Conservation (phyloP, 352 stramenopile species). For the Globisporangium ultimum region DNA sequence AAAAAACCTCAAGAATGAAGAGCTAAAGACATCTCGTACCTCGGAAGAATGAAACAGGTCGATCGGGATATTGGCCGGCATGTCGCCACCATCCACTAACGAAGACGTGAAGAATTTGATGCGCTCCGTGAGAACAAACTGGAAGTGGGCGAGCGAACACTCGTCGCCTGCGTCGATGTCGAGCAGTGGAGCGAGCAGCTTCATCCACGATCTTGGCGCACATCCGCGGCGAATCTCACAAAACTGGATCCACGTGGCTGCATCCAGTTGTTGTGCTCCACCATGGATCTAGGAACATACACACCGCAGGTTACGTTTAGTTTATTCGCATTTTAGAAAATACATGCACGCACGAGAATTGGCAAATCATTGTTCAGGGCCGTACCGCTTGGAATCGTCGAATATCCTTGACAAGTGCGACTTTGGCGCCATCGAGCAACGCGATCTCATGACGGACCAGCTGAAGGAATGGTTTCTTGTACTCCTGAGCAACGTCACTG, state of each 20-base stretch:
- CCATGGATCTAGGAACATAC: constrained; percentile 8
- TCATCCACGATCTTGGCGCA: constrained; percentile 8
- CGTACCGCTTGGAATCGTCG: constrained; percentile 22
- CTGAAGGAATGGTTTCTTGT: constrained; percentile 25
- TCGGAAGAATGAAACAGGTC: constrained; percentile 38
- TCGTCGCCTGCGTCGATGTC: background rate
- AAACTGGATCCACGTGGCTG: constrained; percentile 8
- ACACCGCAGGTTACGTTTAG: background rate
- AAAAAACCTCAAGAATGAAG: background rate
- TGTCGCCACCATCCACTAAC: constrained; percentile 15
- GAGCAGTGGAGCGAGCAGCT: background rate
- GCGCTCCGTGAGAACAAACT: constrained; percentile 26
- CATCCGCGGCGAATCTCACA: background rate
- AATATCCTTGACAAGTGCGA: constrained; percentile 20
- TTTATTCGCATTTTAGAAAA: background rate
- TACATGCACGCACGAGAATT: background rate
- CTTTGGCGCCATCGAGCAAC: constrained; percentile 16
- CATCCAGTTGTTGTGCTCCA: constrained; percentile 7
- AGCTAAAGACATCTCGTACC: constrained; percentile 14
- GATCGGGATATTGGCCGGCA: constrained; percentile 23
- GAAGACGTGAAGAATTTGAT: constrained; percentile 31
- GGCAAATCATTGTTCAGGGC: background rate
- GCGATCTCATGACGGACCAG: constrained; percentile 21
- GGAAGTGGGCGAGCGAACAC: constrained; percentile 30
- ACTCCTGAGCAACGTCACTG: background rate